Evolutionary conservation across 768 basidiomycete species (phyloP), one percentile per base, ranked within the genome.

Genomic region (Clitopilus hobsonii): DNA sequence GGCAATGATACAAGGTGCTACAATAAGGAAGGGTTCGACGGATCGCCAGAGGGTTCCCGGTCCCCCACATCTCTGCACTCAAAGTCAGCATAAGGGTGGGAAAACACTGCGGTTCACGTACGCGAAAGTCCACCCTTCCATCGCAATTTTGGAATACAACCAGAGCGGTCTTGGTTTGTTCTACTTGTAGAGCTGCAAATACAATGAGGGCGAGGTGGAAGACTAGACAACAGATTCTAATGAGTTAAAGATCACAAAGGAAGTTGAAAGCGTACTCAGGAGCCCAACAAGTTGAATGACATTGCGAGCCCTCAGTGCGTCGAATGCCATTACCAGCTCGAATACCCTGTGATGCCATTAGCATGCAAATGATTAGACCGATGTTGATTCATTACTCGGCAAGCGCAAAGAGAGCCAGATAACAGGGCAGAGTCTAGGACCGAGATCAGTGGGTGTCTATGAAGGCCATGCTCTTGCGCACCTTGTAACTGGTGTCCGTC

Each of bases 271-370:
- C 79, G 45, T 65, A 90, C 90, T 54, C 50, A 89, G 74, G 48
- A 92, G 83, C 29, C 89, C 89, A 3, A 87, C 64, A 2, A 94
- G 71, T 65, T 93, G 90, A 29, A 94, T 87, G 60, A 85, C 75
- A 64, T 92, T 94, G 57, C 91, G 82, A 57, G 85, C 60, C 25
- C 86, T 78, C 28, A 94, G 74, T n/a, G 91, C 91, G 74, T 94
- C 91, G 58, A 86, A 81, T 2, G 88, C 88, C 79, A 94, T 88
- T 54, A 85, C 70, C 5, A 91, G 69, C 62, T 92, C 89, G 58
- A 94, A 94, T 1, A 91, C 54, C 67, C 91, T 93, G 56, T 16
- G 38, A 16, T 11, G 60, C 51, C 16, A 61, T 49, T 51, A 53
- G 29, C 28, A 28, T 18, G n/a, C 20, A 14, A 26, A 27, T 54